phyloP scores from a whole-genome alignment of 208 protist species.

The Leptomonas pyrrhocoris region DNA sequence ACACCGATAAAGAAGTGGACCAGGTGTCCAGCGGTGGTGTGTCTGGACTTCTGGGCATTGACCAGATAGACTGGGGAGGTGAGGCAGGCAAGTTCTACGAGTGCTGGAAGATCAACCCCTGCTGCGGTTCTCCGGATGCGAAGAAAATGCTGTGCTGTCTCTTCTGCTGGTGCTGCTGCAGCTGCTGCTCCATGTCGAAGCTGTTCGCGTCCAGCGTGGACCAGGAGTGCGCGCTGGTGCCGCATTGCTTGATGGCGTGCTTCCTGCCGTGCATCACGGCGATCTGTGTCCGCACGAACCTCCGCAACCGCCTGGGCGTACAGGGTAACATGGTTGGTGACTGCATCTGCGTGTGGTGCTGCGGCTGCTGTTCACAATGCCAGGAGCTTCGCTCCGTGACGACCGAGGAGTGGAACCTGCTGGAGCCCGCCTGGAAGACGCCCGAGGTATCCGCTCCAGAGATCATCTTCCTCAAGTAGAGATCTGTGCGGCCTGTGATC shows the following conservation, averaged over 20 bases:
- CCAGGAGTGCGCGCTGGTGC: constrained; percentile 58
- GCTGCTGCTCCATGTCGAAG: constrained; percentile 54
- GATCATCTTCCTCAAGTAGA: constrained; percentile 39
- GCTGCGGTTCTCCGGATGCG: constrained; percentile 57
- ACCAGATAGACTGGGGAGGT: constrained; percentile 63
- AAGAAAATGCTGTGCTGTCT: constrained; percentile 44
- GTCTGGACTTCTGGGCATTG: constrained; percentile 31
- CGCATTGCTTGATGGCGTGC: constrained; percentile 50
- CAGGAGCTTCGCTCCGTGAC: constrained; percentile 57
- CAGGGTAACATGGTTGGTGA: constrained; percentile 66
- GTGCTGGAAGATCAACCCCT: constrained; percentile 64
- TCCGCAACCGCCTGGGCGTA: constrained; percentile 53
- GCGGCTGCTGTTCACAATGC: constrained; percentile 55
- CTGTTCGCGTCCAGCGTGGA: constrained; percentile 56
- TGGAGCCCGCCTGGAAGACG: constrained; percentile 34
- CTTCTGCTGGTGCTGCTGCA: constrained; percentile 49
- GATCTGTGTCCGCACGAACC: constrained; percentile 58
- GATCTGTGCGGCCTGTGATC: neutral
- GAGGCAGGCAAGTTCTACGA: constrained; percentile 64
- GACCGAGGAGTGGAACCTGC: constrained; percentile 45
- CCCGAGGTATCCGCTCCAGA: constrained; percentile 29
- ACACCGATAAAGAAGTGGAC: no score
- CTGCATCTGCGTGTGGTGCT: constrained; percentile 62
- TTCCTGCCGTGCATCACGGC: constrained; percentile 40
- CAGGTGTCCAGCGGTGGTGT: constrained; percentile 5